Conservation (phyloP, 73 alveolate genomes). For the Diophrys sp. region DNA sequence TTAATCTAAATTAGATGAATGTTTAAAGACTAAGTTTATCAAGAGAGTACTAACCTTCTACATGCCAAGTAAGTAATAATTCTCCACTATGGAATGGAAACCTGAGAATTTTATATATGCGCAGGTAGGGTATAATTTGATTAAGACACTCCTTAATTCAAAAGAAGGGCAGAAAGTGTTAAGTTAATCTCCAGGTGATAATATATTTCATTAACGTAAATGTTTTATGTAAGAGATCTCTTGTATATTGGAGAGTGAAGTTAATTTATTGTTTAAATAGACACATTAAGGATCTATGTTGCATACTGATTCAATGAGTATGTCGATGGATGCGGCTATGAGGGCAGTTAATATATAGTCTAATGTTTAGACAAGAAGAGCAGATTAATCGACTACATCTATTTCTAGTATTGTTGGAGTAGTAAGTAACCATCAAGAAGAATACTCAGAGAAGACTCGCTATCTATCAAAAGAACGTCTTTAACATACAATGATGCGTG, state of each 20-base stretch:
- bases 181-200: conserved; percentile 43
- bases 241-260: conserved; percentile 39
- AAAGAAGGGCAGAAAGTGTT: conserved; percentile 57
- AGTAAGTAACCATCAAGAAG: neutral
- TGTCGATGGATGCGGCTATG: neutral
- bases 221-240: conserved; percentile 53
- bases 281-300: neutral
- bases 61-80: conserved; percentile 55
- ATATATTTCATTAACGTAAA: conserved; percentile 50
- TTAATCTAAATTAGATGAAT: conserved; percentile 50
- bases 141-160: conserved; percentile 45
- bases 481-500: conserved; percentile 50
- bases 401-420: neutral
- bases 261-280: conserved; percentile 8
- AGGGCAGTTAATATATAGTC: neutral
- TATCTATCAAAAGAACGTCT: neutral
- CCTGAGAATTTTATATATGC: conserved; percentile 55
- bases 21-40: conserved; percentile 56
- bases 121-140: conserved; percentile 53
- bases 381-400: neutral
- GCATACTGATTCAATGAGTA: neutral
- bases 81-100: conserved; percentile 42
- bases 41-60: conserved; percentile 57
- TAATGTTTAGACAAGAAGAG: neutral
- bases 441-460: neutral